Evolutionary conservation across 2,329 filamentous ascomycete genomes (phyloP).

Genomic region (Sclerotinia trifoliorum): DNA sequence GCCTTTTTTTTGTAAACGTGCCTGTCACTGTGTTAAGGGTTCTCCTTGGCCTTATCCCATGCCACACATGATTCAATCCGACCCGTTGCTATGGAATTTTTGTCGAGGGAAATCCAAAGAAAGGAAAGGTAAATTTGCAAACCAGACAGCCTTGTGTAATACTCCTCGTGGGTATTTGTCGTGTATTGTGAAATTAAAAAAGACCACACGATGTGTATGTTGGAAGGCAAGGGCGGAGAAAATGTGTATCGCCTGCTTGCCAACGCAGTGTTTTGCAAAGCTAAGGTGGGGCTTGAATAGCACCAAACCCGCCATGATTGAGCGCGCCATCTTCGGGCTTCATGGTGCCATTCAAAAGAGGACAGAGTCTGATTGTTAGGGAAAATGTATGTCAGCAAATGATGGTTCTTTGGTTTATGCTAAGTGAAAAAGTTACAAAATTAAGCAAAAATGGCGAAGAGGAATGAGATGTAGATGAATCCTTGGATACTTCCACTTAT

Average conservation of each 20-base stretch:
- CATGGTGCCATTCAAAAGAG: slow-evolving; percentile 80
- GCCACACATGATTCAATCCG: neutral
- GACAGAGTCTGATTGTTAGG: slow-evolving; percentile 63
- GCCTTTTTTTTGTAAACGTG: neutral
- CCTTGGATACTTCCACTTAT: slow-evolving; percentile 4
- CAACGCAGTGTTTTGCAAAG: neutral
- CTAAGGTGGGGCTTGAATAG: slow-evolving; percentile 35
- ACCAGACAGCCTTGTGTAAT: neutral
- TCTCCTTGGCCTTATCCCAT: neutral
- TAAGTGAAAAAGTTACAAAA: neutral
- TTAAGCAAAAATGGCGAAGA: slow-evolving; percentile 1
- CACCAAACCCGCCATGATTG: slow-evolving; percentile 58
- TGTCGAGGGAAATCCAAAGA: neutral
- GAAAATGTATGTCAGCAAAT: slow-evolving; percentile 20
- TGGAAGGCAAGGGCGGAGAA: slow-evolving; percentile 17
- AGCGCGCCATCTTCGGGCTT: slow-evolving; percentile 57
- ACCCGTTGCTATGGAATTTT: neutral
- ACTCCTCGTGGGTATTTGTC: neutral
- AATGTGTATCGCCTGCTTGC: neutral
- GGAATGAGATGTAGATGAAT: neutral
- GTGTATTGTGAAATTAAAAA: neutral
- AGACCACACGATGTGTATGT: slow-evolving; percentile 14
- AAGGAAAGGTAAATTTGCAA: neutral
- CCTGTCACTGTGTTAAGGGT: neutral
- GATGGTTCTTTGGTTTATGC: neutral